These are phyloP conservation scores for Brassica napus DNA, from an alignment of 345 rosid genomes.

Conservation along the genomic window Da-Ae NC_063440.1:10664501-10665000, in stretches of 20 bases:
- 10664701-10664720: not conserved
- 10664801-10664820: slow-evolving; percentile 18
- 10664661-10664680: not conserved
- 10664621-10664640: not conserved
- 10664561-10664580: too few relatives aligned
- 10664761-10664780: slow-evolving; percentile 31
- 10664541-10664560: too few relatives aligned
- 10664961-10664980: slow-evolving; percentile 71
- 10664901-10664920: slow-evolving; percentile 29
- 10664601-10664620: not conserved
- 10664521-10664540: too few relatives aligned
- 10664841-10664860: not conserved
- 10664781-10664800: slow-evolving; percentile 28
- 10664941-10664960: slow-evolving; percentile 71
- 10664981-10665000: slow-evolving; percentile 54
- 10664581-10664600: too few relatives aligned
- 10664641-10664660: not conserved
- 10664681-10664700: not conserved
- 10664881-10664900: slow-evolving; percentile 31
- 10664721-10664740: slow-evolving; percentile 11
- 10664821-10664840: not conserved
- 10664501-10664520: too few relatives aligned
- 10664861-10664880: slow-evolving; percentile 43
- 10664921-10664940: slow-evolving; percentile 56
- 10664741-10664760: slow-evolving; percentile 24